phyloP scores from a whole-genome alignment of 2,329 filamentous ascomycete genomes.

The Exophiala spinifera region DNA sequence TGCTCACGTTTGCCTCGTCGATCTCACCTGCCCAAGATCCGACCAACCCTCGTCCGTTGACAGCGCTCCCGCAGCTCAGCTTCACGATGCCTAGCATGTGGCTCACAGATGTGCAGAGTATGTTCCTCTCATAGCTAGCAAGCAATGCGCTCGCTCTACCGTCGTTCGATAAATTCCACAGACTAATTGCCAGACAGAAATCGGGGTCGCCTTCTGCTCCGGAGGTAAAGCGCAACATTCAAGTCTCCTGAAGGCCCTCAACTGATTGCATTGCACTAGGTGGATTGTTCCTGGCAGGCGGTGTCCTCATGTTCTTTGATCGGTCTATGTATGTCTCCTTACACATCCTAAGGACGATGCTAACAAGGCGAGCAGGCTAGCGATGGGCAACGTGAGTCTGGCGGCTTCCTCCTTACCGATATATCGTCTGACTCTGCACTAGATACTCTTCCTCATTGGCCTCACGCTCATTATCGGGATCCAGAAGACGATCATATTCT shows the following conservation, averaged over 20 bases:
- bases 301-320: conserved; percentile 96
- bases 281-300: conserved; percentile 89
- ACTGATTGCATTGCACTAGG: conserved; percentile 51
- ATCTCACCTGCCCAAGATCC: neutral
- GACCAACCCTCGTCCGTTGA: neutral
- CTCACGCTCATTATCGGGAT: conserved; percentile 93
- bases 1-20: neutral
- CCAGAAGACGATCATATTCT: conserved; percentile 88
- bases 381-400: conserved; percentile 82
- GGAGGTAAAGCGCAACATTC: conserved; percentile 66
- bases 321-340: conserved; percentile 71
- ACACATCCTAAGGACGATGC: neutral
- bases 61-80: conserved; percentile 4
- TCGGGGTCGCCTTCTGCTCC: conserved; percentile 96
- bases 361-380: conserved; percentile 60
- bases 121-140: conserved; percentile 38
- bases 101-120: conserved; percentile 94
- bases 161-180: conserved; percentile 16
- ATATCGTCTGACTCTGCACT: conserved; percentile 16
- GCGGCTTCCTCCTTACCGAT: conserved; percentile 19
- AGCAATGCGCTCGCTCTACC: neutral
- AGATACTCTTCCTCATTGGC: conserved; percentile 98
- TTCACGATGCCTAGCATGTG: conserved; percentile 81
- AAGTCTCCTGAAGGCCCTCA: neutral
- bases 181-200: conserved; percentile 58